Evolutionary conservation across 306 rosid genomes (phyloP), one percentile per base, ranked within the genome.

Genomic region (Parietaria judaica): DNA sequence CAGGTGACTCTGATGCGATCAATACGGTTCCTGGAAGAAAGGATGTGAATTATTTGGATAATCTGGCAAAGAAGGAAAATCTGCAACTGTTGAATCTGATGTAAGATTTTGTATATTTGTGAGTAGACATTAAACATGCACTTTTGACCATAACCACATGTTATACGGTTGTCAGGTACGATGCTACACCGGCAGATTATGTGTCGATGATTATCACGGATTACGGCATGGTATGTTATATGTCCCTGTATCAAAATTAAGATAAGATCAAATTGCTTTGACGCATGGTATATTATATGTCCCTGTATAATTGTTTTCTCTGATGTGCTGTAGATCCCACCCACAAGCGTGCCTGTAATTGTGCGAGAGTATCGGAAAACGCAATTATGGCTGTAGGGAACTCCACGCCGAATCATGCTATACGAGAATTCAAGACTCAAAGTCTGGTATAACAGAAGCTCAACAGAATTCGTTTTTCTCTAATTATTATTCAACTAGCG

Each of bases 161-260:
- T 56, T 51, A 23, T 51, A 59, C 41, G 72, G 54, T 23, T 45
- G 11, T 57, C 73, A 90, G 97, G 86, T 90, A 87, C 47, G 97
- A 90, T 64, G 82, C 76, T 46, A 90, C 95, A 36, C 97, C 97
- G 15, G 70, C 94, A 8, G 97, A 90, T 74, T 90, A 86, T 66
- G 54, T 90, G 72, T 82, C 97, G 9, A 77, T 80, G 73, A 90
- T 90, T 60, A 72, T 90, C 65, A 83, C 97, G 14, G 97, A 90
- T 72, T 78, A 87, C 73, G 97, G 97, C 86, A 84, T 84, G 95
- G 97, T 90, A 79, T 79, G 82, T 35, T 17, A 48, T 62, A 15
- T 11, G 37, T 16, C 60, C 48, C 8, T 62, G 61, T 4, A 56
- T 63, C 44, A 53, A 62, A 16, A 56, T 5, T 23, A 23, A 23